Evolutionary conservation across 805 yeast genomes (phyloP).

Genomic region (Spathaspora arborariae): DNA sequence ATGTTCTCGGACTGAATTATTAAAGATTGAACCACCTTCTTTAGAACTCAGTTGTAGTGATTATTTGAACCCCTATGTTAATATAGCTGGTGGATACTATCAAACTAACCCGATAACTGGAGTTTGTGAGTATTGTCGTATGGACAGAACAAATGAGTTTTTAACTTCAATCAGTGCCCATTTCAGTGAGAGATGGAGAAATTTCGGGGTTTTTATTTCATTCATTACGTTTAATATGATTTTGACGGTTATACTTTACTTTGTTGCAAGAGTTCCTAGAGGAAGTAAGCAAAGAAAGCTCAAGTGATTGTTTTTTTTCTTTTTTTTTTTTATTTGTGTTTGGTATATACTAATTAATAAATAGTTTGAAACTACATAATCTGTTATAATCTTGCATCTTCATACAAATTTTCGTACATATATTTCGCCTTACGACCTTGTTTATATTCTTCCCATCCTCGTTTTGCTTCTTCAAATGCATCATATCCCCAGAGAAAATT

Average conservation of each 20-base stretch:
- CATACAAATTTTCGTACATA: conserved; percentile 7
- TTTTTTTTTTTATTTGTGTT: too few relatives aligned
- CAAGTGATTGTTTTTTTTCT: not conserved
- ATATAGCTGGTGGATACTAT: conserved; percentile 20
- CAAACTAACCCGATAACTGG: not conserved
- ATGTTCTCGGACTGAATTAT: conserved; percentile 20
- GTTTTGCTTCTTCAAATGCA: conserved; percentile 20
- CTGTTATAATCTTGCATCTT: conserved; percentile 5
- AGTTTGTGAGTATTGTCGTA: conserved; percentile 57
- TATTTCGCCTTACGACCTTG: conserved; percentile 6
- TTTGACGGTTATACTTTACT: conserved; percentile 39
- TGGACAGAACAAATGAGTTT: conserved; percentile 53
- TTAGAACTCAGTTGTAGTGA: conserved; percentile 25
- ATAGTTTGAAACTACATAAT: not conserved
- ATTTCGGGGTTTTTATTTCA: conserved; percentile 48
- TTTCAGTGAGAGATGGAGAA: conserved; percentile 58
- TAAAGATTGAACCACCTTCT: conserved; percentile 15
- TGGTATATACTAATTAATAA: not conserved
- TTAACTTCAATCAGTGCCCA: conserved; percentile 44
- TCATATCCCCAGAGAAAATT: conserved; percentile 23
- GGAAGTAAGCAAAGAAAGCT: conserved; percentile 36
- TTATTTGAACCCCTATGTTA: conserved; percentile 23
- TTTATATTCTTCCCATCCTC: conserved; percentile 13
- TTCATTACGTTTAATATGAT: conserved; percentile 32
- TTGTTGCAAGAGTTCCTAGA: conserved; percentile 75